Percentiles rank a stretch among this genome's conserved stretches.
Evolutionary conservation across 2,329 filamentous ascomycete species (phyloP).

Genomic region (Pochonia chlamydosporia): DNA sequence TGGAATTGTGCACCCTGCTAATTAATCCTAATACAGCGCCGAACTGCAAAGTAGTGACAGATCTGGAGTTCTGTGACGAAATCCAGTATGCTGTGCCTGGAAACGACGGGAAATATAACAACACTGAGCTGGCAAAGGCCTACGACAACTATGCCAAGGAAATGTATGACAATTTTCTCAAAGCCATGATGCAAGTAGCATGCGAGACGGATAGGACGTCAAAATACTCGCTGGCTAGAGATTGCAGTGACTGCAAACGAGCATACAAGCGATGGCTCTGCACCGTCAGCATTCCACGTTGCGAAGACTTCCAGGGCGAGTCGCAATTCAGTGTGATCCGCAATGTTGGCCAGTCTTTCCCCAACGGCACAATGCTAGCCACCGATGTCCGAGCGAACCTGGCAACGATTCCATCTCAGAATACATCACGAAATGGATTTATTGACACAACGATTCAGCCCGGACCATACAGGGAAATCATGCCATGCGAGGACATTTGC

Average conservation of each 20-base stretch:
- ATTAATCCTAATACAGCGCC: slow-evolving; percentile 43
- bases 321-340: slow-evolving; percentile 45
- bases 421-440: slow-evolving; percentile 58
- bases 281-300: slow-evolving; percentile 85
- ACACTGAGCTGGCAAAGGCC: slow-evolving; percentile 56
- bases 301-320: slow-evolving; percentile 68
- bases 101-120: slow-evolving; percentile 59
- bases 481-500: slow-evolving; percentile 85
- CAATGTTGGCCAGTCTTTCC: slow-evolving; percentile 65
- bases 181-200: slow-evolving; percentile 75
- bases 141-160: slow-evolving; percentile 72
- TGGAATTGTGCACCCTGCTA: not conserved
- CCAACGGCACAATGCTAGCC: slow-evolving; percentile 57
- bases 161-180: slow-evolving; percentile 73
- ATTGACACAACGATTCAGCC: slow-evolving; percentile 71
- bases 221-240: slow-evolving; percentile 74
- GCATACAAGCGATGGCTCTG: slow-evolving; percentile 97
- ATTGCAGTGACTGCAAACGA: slow-evolving; percentile 66
- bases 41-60: slow-evolving; percentile 80
- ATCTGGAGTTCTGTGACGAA: slow-evolving; percentile 82
- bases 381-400: slow-evolving; percentile 22
- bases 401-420: slow-evolving; percentile 18
- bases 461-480: slow-evolving; percentile 88
- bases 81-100: slow-evolving; percentile 88
- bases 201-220: slow-evolving; percentile 72